Evolutionary conservation across 192 early-diverging fungal species (phyloP), one percentile per base, ranked within the genome.

Genomic region (Coemansia sp.): DNA sequence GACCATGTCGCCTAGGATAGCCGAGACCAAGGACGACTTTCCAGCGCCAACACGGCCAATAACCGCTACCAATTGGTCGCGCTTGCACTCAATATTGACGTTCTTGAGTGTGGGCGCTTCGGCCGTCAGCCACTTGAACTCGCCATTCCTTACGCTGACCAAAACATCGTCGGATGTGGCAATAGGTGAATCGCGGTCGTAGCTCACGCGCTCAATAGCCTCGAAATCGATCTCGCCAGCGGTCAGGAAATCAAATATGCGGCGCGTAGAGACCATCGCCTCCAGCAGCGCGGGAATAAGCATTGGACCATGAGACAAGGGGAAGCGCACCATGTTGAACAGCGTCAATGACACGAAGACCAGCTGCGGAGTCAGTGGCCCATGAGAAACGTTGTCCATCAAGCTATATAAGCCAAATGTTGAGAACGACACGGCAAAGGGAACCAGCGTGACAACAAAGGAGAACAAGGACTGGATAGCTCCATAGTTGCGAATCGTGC

Each of bases 31-130:
- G 21, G 85, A 86, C 32, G 88, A 87, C 74, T 92, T 92, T 68
- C 91, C 91, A 2, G 76, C 72, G 9, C 91, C 91, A 10, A 91
- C 90, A 6, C 75, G 68, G 26, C 91, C 89, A 59, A 89, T 76
- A 21, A 92, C 80, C 1, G 86, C 86, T 0, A 88, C 84, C 28
- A 91, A 80, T 64, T 75, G 66, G n/a, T 86, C 86, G 37, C 83
- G 67, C 8, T 46, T 47, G 68, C 81, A 84, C 57, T 75, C 59
- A 11, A 84, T 53, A 32, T 63, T 77, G 61, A 90, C 76, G 61
- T 84, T 57, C 4, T 43, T 38, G 32, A 88, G 67, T 0, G 78
- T 79, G 2, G 68, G 68, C n/a, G 68, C 72, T 14, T 74, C 72
- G 19, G 76, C 35, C 2, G 75, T 69, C 17, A 78, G 68, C 85